Conservation (phyloP, 768 basidiomycete genomes). For the Tulasnella sp. region DNA sequence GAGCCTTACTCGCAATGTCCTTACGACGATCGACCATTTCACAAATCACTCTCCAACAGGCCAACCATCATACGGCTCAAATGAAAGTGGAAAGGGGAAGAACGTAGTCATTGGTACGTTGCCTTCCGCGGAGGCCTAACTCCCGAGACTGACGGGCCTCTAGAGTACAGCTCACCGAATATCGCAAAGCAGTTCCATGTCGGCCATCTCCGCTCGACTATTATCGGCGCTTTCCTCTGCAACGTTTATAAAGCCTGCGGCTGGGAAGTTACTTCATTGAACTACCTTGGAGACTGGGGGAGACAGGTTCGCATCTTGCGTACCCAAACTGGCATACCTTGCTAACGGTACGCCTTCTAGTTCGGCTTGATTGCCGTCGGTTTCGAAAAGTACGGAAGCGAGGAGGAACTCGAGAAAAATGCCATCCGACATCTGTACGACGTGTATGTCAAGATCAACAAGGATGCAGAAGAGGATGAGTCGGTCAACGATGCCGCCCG, state of each 20-base stretch:
- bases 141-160: background rate
- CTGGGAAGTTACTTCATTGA: constrained; percentile 86
- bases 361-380: constrained; percentile 87
- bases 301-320: constrained; percentile 64
- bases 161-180: constrained; percentile 93
- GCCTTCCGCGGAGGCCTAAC: background rate
- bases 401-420: constrained; percentile 76
- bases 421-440: constrained; percentile 93
- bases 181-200: constrained; percentile 99
- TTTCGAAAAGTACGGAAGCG: constrained; percentile 85
- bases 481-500: constrained; percentile 71
- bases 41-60: constrained; percentile 59
- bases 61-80: constrained; percentile 75
- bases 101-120: constrained; percentile 56
- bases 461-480: constrained; percentile 64
- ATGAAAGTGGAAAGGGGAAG: constrained; percentile 72
- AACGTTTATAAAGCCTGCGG: constrained; percentile 91
- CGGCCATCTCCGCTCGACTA: constrained; percentile 94
- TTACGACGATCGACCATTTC: constrained; percentile 68
- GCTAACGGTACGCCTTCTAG: constrained; percentile 37
- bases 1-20: constrained; percentile 60
- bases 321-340: background rate
- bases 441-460: constrained; percentile 91
- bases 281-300: constrained; percentile 98
- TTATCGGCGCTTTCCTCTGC: constrained; percentile 90